Percentiles rank a stretch among this genome's conserved stretches.
phyloP scores from a whole-genome alignment of 352 stramenopile species.

The Globisporangium sylvaticum region DNA sequence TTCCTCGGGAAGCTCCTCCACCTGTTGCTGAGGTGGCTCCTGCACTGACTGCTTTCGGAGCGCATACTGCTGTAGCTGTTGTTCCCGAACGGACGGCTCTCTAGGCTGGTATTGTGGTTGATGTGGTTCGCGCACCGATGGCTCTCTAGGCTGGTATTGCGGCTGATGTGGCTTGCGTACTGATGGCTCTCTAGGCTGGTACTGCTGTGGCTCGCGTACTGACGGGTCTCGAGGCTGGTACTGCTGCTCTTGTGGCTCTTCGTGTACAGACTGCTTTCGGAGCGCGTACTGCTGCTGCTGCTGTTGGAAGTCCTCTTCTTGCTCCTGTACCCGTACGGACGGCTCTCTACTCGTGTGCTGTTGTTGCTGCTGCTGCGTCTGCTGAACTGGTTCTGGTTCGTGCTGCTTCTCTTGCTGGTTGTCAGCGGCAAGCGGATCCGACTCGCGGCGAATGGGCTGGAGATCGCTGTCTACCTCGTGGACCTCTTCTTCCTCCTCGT shows the following conservation, averaged over 20 bases:
- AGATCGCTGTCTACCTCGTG: slow-evolving; percentile 9
- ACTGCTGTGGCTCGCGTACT: not conserved
- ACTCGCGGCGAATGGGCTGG: slow-evolving; percentile 1
- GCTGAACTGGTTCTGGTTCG: slow-evolving; percentile 5
- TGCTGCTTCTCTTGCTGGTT: slow-evolving; percentile 4
- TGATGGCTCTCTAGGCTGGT: not conserved
- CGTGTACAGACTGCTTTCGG: not conserved
- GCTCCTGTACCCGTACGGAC: not conserved
- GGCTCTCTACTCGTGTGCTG: not conserved
- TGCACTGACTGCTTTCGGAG: not conserved
- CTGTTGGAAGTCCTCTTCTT: not conserved
- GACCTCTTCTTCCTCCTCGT: slow-evolving; percentile 13
- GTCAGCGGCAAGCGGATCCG: not conserved
- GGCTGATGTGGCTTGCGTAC: not conserved
- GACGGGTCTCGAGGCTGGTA: not conserved
- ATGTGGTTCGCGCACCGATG: not conserved
- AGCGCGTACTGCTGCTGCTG: not conserved
- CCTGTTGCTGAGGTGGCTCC: not conserved
- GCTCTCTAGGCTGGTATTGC: not conserved
- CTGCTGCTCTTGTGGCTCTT: not conserved
- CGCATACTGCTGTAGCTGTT: not conserved
- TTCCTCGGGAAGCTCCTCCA: not conserved
- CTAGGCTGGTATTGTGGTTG: not conserved
- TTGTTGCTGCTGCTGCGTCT: not conserved
- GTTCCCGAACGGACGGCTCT: not conserved